Base-by-base conservation (phyloP, 129 eudicot genomes). In the Artemisia annua region DNA sequence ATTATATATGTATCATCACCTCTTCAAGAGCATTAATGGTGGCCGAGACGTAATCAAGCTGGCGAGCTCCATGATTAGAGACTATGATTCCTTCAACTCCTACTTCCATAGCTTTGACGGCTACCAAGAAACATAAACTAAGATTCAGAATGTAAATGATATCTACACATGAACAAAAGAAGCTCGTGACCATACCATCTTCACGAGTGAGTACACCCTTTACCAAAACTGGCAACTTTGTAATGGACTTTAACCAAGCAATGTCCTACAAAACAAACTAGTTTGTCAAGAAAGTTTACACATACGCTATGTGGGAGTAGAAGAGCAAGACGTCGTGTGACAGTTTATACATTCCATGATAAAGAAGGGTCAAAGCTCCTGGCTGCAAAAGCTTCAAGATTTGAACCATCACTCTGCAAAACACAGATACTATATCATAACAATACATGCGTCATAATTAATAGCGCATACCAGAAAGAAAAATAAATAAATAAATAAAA, bases 41-140 rank as follows among this genome's bases (percentile, higher is more conserved):
- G 70, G 96, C 86, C 6, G 97, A 96, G 57, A 85, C 96, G 60
- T 91, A 91, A 58, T 91, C 97, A 15, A 91, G 93, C 69, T 91
- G 96, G 24, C 97, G 96, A 48, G 96, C 97, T 22, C 97, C 97
- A 60, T 91, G 97, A 49, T 91, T 91, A 20, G 96, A 91, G 81
- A 56, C 78, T 1, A 91, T 86, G 70, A 91, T 86, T 44, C 96
- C 97, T 12, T 87, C 86, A 3, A 87, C 96, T 74, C 96, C 96
- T 51, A 78, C 84, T 83, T 91, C 85, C 43, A 64, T 64, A 64
- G 52, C 69, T 8, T 64, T 85, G 52, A 76, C 66, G 74, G 98
- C 98, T 89, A 87, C 86, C 75, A 75, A 71, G 20, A 62, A 9
- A 16, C 48, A 5, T 9, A 26, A 30, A 7, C 20, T 24, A 59